phyloP scores from a whole-genome alignment of 2,329 filamentous ascomycete genomes.

The Cladophialophora exuberans region DNA sequence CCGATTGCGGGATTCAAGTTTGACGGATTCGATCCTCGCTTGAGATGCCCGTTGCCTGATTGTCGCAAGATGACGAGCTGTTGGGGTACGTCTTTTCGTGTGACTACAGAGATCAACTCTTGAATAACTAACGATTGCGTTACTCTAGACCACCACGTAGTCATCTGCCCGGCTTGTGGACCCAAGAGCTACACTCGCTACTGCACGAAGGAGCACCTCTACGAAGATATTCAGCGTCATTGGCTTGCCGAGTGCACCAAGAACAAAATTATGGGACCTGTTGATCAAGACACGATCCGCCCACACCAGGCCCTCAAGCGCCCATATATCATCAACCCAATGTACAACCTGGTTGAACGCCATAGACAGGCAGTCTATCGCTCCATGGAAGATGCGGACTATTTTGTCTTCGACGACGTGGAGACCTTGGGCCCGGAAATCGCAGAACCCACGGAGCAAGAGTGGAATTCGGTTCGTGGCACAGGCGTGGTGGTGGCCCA shows the following conservation, averaged over 20 bases:
- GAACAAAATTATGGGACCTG: conserved; percentile 15
- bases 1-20: conserved; percentile 41
- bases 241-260: conserved; percentile 35
- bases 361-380: conserved; percentile 35
- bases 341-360: conserved; percentile 40
- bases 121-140: neutral
- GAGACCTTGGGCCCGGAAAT: conserved; percentile 15
- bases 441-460: conserved; percentile 11
- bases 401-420: conserved; percentile 30
- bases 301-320: conserved; percentile 15
- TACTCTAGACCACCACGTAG: conserved; percentile 37
- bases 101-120: neutral
- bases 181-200: conserved; percentile 44
- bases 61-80: conserved; percentile 39
- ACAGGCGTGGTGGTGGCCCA: conserved; percentile 15
- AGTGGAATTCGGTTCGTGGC: conserved; percentile 25
- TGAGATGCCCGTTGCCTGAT: conserved; percentile 41
- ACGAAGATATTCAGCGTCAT: conserved; percentile 41
- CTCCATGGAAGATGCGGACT: conserved; percentile 26
- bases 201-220: conserved; percentile 42
- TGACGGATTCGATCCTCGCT: conserved; percentile 49
- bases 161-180: conserved; percentile 46
- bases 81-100: conserved; percentile 23
- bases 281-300: conserved; percentile 28
- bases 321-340: conserved; percentile 29